phyloP scores from a whole-genome alignment of 2,329 filamentous ascomycete genomes.

The Aspergillus pseudonomiae region DNA sequence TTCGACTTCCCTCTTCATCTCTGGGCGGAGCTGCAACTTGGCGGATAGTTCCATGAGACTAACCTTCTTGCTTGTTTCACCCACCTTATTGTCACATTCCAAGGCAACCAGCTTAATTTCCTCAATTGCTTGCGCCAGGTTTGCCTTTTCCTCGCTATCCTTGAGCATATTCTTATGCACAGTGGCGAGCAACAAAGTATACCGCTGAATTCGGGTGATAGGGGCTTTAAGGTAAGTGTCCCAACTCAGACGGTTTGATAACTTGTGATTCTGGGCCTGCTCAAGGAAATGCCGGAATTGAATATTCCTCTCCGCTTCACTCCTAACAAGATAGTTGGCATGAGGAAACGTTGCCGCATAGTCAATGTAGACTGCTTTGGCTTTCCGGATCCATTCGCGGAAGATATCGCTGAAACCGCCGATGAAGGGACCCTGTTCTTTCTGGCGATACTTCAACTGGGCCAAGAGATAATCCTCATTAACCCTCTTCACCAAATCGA shows the following conservation, averaged over 20 bases:
- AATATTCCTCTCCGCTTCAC: slow-evolving; percentile 81
- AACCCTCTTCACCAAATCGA: slow-evolving; percentile 83
- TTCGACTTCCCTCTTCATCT: slow-evolving; percentile 79
- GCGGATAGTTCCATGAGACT: slow-evolving; percentile 80
- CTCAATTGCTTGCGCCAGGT: slow-evolving; percentile 79
- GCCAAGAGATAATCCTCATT: slow-evolving; percentile 92
- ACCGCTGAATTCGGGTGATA: slow-evolving; percentile 89
- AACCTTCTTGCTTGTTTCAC: slow-evolving; percentile 89
- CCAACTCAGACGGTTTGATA: slow-evolving; percentile 84
- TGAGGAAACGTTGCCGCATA: slow-evolving; percentile 87
- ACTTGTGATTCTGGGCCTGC: slow-evolving; percentile 73
- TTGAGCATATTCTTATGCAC: slow-evolving; percentile 81
- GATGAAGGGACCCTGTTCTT: slow-evolving; percentile 95
- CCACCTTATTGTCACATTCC: slow-evolving; percentile 90
- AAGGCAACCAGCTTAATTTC: slow-evolving; percentile 88
- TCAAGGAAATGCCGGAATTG: slow-evolving; percentile 86
- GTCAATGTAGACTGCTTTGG: slow-evolving; percentile 83
- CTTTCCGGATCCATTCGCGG: slow-evolving; percentile 96
- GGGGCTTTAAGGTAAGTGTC: slow-evolving; percentile 92
- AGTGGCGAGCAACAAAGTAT: slow-evolving; percentile 78
- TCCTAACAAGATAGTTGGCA: slow-evolving; percentile 79
- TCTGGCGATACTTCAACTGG: slow-evolving; percentile 93
- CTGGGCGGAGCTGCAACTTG: slow-evolving; percentile 82
- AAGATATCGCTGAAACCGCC: slow-evolving; percentile 95
- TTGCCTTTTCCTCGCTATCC: slow-evolving; percentile 88